Base-by-base conservation (phyloP, 2,329 filamentous ascomycete genomes). In the Alternaria rosae region DNA sequence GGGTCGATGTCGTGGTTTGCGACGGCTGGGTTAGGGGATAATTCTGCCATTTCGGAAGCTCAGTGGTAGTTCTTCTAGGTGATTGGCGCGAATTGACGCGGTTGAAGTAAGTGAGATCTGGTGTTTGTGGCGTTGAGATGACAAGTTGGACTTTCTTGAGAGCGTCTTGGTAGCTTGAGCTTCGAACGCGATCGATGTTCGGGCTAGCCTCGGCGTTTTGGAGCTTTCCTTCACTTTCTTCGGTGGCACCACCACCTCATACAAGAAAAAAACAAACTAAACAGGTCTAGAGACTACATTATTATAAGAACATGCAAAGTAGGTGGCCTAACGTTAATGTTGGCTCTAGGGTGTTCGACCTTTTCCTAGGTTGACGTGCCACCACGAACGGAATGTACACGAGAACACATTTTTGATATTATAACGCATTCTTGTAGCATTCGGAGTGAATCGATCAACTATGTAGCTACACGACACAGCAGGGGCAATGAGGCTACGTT, bases 1-100 rank as follows among this genome's bases (percentile, higher is more conserved):
- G 67, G 48, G 25, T 66, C 65, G 45, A 66, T 44, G 42, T 73
- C 70, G 47, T 63, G 21, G 59, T 59, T 56, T 63, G 71, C 68
- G 15, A 61, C 44, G 6, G 52, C 38, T 25, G 25, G 38, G 50
- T 58, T 61, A 15, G 41, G 48, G 13, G 54, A 60, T 10, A 54
- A 54, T 35, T 61, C 58, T 13, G 53, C 30, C 54, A 60, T 57
- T 32, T 54, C 8, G 17, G 23, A 9, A 5, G 13, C 13, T 57
- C 9, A 28, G 6, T 71, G 45, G 9, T 35, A 13, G 17, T 17
- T 15, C 0, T 38, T 41, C 21, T 25, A 38, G 21, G 51, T 5
- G 8, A 38, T 59, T 50, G 21, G 45, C 54, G 47, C 54, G 58
- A 57, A n/a, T 15, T 32, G 32, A 15, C 6, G 15, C 47, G 35